Base-by-base conservation (phyloP, 2,329 filamentous ascomycete genomes). In the Chrysosporium queenslandicum region DNA sequence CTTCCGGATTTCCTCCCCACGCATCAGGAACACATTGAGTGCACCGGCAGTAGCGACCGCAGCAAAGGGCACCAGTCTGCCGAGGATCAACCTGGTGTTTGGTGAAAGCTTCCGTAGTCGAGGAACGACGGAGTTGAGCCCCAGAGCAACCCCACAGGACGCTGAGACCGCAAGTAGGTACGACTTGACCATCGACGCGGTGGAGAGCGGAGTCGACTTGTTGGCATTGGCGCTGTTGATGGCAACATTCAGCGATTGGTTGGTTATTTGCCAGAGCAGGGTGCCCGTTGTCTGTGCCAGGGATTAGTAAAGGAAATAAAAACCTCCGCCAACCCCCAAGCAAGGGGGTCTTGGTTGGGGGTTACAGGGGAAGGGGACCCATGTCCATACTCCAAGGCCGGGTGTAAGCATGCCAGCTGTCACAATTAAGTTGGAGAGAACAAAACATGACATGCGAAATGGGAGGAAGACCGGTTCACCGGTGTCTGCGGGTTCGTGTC, bases 221-320 rank as follows among this genome's bases (percentile, higher is more conserved):
- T 98, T 98, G 58, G 91, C 88, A 69, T 98, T 98, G 65, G 91
- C 87, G 67, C 82, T 89, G 78, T 98, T 98, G 77, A 98, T 91
- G 60, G 88, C 91, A 25, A 98, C 92, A 68, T 98, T 98, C 62
- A 98, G 83, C 11, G 90, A 96, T 74, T 98, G 92, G 72, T 98
- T 98, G 60, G 86, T 81, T 54, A 96, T 81, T 72, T 98, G 92
- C 92, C 92, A 98, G 59, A 85, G 83, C 34, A 97, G 77, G 4
- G 88, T 96, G 49, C 91, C 92, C 39, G 79, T 78, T 41, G 85
- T 95, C 77, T 86, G 59, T 11, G 32, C 34, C 27, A 29, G 14
- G 32, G 36, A 14, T 52, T 32, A 46, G 41, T 27, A 12, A 43
- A n/a, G 4, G 21, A 40, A 25, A 32, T 6, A 40, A 6, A 5